phyloP scores from a whole-genome alignment of 768 basidiomycete species.

The Pulveroboletus sp. region DNA sequence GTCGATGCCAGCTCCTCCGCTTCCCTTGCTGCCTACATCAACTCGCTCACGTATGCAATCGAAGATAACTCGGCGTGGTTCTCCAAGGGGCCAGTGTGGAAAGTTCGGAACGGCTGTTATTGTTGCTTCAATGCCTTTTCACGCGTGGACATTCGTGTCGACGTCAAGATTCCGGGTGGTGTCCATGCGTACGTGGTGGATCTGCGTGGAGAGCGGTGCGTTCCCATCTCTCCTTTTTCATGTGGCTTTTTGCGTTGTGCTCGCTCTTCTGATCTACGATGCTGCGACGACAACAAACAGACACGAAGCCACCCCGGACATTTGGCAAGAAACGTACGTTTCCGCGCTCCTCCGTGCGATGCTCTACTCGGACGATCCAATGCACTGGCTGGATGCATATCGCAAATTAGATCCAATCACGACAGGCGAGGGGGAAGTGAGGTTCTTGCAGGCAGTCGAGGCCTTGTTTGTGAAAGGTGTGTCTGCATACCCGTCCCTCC shows the following conservation, averaged over 20 bases:
- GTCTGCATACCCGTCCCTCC: background rate
- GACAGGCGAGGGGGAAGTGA: constrained; percentile 78
- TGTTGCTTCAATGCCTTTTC: constrained; percentile 99
- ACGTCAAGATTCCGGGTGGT: constrained; percentile 97
- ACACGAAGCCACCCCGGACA: constrained; percentile 83
- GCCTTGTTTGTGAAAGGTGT: constrained; percentile 80
- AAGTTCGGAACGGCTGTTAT: constrained; percentile 88
- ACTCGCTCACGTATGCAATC: constrained; percentile 93
- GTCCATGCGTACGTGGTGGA: constrained; percentile 94
- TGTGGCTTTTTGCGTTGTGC: background rate
- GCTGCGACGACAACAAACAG: background rate
- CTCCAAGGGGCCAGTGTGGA: constrained; percentile 78
- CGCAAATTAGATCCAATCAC: constrained; percentile 95
- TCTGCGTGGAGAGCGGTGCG: constrained; percentile 88
- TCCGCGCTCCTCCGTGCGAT: constrained; percentile 89
- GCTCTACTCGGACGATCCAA: constrained; percentile 93
- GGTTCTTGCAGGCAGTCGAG: constrained; percentile 89
- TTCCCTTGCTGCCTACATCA: constrained; percentile 95
- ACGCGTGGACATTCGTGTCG: constrained; percentile 91
- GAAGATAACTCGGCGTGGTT: constrained; percentile 94
- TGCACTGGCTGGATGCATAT: constrained; percentile 87
- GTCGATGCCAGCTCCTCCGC: constrained; percentile 98
- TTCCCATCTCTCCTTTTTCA: background rate
- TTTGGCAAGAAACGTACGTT: constrained; percentile 98
- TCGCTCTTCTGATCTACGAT: background rate